These are phyloP conservation scores for Auriculariales sp. DNA, from an alignment of 768 basidiomycete genomes.

Conservation along the genomic window DNA sequence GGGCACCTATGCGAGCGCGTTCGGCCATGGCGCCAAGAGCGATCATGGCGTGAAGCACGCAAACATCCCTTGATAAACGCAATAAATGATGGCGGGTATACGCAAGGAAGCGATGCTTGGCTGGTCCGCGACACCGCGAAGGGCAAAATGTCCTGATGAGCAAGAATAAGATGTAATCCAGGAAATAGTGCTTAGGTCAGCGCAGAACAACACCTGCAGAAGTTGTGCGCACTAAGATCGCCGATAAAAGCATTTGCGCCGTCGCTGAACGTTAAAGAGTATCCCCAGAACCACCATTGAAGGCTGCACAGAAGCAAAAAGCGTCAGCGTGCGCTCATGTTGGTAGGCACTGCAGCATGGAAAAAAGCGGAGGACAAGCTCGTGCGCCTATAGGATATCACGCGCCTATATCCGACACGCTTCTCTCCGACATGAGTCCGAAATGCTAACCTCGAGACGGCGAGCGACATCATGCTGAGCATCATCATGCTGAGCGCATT, in stretches of 20 bases:
- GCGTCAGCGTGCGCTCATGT: too few relatives aligned
- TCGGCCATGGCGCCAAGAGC: conserved; percentile 90
- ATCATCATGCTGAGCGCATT: conserved; percentile 88
- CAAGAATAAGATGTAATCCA: background rate
- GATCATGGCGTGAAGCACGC: conserved; percentile 79
- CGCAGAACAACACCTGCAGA: background rate
- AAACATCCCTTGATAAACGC: conserved; percentile 83
- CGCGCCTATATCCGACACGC: too few relatives aligned
- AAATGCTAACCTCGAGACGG: too few relatives aligned
- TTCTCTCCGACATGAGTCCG: too few relatives aligned
- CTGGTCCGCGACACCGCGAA: conserved; percentile 61
- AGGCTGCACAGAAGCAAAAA: too few relatives aligned
- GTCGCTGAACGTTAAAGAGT: conserved; percentile 80
- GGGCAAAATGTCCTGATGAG: conserved; percentile 48
- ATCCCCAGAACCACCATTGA: conserved; percentile 98
- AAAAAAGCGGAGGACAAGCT: too few relatives aligned
- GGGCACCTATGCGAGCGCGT: conserved; percentile 68
- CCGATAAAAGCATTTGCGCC: conserved; percentile 68
- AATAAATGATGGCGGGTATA: conserved; percentile 64
- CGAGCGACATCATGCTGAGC: conserved; percentile 60
- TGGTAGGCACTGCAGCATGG: too few relatives aligned
- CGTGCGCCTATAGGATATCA: too few relatives aligned
- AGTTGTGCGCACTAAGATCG: conserved; percentile 29
- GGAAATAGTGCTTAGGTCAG: too few relatives aligned
- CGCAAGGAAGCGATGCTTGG: conserved; percentile 59